Evolutionary conservation across 768 basidiomycete species (phyloP).

Genomic region (Mrakia gelida): DNA sequence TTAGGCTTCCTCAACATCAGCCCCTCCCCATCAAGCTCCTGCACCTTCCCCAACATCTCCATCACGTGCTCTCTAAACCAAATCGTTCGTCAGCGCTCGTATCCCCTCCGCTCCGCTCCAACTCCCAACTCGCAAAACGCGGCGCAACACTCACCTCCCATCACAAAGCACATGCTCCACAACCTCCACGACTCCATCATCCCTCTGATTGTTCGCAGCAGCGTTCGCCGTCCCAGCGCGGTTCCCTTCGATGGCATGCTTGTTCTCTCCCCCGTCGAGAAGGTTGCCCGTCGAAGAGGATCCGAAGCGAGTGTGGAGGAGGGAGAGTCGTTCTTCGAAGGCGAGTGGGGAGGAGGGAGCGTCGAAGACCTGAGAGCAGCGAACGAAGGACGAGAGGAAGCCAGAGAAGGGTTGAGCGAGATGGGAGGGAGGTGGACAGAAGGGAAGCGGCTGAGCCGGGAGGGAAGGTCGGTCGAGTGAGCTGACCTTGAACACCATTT

Average conservation of each 20-base stretch:
- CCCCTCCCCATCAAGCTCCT: background rate
- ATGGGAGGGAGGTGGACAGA: background rate
- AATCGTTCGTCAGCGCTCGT: background rate
- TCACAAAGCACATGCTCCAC: constrained; percentile 1
- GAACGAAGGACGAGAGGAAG: no score
- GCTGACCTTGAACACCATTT: background rate
- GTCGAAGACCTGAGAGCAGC: background rate
- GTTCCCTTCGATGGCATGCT: background rate
- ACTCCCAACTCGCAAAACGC: background rate
- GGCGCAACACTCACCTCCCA: background rate
- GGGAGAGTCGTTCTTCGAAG: constrained; percentile 6
- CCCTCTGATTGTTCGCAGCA: background rate
- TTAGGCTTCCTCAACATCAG: background rate
- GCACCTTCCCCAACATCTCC: background rate
- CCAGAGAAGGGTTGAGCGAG: background rate
- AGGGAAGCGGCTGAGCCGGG: no score
- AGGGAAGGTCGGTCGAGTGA: background rate
- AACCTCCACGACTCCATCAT: background rate
- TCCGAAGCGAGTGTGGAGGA: background rate
- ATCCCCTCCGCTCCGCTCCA: background rate
- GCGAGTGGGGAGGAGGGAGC: background rate
- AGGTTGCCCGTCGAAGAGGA: background rate
- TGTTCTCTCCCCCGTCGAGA: background rate
- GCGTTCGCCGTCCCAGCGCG: background rate
- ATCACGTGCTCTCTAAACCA: background rate